Percentiles rank a stretch among this genome's conserved stretches.
Evolutionary conservation across 495 filamentous ascomycete genomes (phyloP).

Genomic region (Xylaria scruposa): DNA sequence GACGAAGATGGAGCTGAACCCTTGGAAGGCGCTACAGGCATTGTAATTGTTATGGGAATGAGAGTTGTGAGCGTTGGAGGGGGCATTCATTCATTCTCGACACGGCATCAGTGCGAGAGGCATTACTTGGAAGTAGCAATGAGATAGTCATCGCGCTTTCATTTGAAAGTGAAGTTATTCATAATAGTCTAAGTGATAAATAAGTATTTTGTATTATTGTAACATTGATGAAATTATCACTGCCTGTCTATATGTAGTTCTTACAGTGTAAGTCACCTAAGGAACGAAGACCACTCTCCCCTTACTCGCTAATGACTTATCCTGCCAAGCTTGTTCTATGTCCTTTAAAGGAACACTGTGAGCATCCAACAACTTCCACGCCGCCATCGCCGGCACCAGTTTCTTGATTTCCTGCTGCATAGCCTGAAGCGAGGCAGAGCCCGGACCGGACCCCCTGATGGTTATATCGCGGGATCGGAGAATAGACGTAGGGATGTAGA

Average conservation of each 20-base stretch:
- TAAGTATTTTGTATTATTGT: not conserved
- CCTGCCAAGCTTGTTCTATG: conserved; percentile 37
- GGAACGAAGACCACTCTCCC: conserved; percentile 38
- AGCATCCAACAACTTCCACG: conserved; percentile 26
- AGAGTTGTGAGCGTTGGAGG: too few relatives aligned
- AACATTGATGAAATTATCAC: not conserved
- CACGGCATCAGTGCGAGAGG: too few relatives aligned
- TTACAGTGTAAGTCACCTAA: conserved; percentile 18
- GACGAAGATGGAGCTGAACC: not conserved
- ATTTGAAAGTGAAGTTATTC: not conserved
- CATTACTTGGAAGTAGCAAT: too few relatives aligned
- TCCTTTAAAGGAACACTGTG: conserved; percentile 34
- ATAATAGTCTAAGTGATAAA: not conserved
- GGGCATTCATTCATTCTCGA: too few relatives aligned
- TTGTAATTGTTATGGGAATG: too few relatives aligned
- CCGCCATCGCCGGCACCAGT: conserved; percentile 31
- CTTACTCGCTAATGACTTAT: conserved; percentile 27
- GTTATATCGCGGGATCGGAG: conserved; percentile 40
- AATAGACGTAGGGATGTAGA: conserved; percentile 29
- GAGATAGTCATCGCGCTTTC: too few relatives aligned
- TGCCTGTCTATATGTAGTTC: not conserved
- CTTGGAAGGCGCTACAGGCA: not conserved
- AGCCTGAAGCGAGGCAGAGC: conserved; percentile 31
- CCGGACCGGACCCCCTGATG: conserved; percentile 37
- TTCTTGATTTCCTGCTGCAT: conserved; percentile 31